phyloP scores from a whole-genome alignment of 257 asterid genomes.

The Gynochthodes officinalis region DNA sequence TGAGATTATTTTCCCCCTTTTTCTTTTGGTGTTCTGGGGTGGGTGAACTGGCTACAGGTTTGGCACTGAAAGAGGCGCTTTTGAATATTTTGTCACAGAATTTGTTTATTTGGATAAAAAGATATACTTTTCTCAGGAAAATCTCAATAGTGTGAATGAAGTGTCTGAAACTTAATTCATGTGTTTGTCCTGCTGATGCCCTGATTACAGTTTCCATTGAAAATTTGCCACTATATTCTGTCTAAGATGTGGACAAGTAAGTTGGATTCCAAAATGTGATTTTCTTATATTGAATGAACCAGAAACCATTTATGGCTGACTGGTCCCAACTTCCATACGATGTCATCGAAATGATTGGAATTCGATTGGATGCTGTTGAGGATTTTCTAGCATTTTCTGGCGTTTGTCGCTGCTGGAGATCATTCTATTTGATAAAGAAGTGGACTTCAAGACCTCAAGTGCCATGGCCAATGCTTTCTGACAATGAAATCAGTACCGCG shows the following conservation, averaged over 20 bases:
- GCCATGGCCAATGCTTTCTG: slow-evolving; percentile 36
- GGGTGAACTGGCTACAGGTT: too few relatives aligned
- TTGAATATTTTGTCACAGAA: too few relatives aligned
- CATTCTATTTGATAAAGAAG: slow-evolving; percentile 26
- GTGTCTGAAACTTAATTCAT: neutral
- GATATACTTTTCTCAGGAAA: too few relatives aligned
- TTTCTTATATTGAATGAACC: neutral
- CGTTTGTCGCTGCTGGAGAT: slow-evolving; percentile 44
- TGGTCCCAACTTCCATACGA: slow-evolving; percentile 35
- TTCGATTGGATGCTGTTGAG: slow-evolving; percentile 19
- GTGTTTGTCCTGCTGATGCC: neutral
- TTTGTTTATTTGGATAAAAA: too few relatives aligned
- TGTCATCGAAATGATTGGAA: slow-evolving; percentile 18
- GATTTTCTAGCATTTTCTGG: slow-evolving; percentile 43
- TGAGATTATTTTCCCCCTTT: too few relatives aligned
- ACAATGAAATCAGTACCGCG: neutral
- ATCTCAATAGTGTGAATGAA: too few relatives aligned
- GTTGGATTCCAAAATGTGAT: neutral
- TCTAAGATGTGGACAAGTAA: neutral
- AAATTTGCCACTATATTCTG: neutral
- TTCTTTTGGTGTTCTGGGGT: too few relatives aligned
- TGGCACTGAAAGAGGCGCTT: too few relatives aligned
- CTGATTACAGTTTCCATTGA: neutral
- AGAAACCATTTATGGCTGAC: slow-evolving; percentile 17
- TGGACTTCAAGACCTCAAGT: slow-evolving; percentile 35